These are phyloP conservation scores for Tilletiaria anomala DNA, from an alignment of 1,284 basidiomycete genomes.

Conservation along the genomic window DNA sequence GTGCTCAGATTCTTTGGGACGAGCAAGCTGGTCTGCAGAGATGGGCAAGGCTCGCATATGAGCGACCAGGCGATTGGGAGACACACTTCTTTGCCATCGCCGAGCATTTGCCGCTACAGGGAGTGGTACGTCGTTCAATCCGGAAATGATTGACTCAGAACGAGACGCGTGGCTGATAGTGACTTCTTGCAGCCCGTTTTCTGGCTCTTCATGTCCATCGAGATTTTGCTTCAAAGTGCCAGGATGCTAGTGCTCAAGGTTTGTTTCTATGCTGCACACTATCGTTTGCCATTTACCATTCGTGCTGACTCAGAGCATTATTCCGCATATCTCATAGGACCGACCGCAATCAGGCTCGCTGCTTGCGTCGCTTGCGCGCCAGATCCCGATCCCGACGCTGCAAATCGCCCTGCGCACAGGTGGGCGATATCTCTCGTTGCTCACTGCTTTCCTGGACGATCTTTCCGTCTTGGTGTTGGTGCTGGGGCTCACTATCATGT, in stretches of 20 bases:
- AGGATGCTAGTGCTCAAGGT: too few relatives aligned
- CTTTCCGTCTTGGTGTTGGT: conserved; percentile 1
- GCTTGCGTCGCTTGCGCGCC: background rate
- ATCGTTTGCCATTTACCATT: too few relatives aligned
- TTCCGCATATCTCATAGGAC: conserved; percentile 2
- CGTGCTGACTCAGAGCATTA: too few relatives aligned
- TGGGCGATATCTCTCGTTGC: background rate
- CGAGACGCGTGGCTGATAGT: too few relatives aligned
- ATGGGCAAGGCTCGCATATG: conserved; percentile 27
- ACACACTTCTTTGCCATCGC: conserved; percentile 3
- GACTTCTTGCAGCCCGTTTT: conserved; percentile 35
- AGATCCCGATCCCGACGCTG: background rate
- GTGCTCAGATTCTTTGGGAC: background rate
- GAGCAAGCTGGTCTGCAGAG: conserved; percentile 5
- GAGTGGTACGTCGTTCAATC: too few relatives aligned
- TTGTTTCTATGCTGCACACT: too few relatives aligned
- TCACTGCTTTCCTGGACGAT: conserved; percentile 1
- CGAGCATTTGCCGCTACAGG: background rate
- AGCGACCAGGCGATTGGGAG: conserved; percentile 5
- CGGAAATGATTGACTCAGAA: too few relatives aligned
- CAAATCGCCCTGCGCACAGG: background rate
- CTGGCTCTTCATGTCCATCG: conserved; percentile 33
- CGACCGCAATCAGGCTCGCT: background rate
- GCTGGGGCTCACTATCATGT: conserved; percentile 1
- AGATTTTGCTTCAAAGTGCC: conserved; percentile 20